These are phyloP conservation scores for Pleoardoris graminearum DNA, from an alignment of 2,329 filamentous ascomycete genomes.

Conservation along the genomic window DNA sequence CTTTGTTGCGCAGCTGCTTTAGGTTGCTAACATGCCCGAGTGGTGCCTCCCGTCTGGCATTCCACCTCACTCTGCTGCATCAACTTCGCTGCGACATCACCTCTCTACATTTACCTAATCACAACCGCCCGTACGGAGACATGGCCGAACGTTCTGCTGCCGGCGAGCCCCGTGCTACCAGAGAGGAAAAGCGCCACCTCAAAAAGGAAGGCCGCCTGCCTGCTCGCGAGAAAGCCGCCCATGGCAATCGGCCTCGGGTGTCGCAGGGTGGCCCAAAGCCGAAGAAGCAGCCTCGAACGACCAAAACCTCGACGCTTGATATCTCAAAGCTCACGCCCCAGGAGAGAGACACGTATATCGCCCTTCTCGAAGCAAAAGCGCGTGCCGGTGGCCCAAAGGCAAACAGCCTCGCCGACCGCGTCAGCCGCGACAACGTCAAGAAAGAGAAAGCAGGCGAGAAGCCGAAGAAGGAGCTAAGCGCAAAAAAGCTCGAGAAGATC, in stretches of 20 bases:
- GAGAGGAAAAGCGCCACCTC: constrained; percentile 15
- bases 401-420: background rate
- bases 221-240: constrained; percentile 6
- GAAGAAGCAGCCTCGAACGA: background rate
- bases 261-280: background rate
- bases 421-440: background rate
- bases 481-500: constrained; percentile 14
- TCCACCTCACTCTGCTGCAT: too few relatives aligned
- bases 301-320: background rate
- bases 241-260: background rate
- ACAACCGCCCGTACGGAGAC: too few relatives aligned
- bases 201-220: constrained; percentile 14
- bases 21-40: background rate
- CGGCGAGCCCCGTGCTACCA: constrained; percentile 9
- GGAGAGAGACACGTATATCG: background rate
- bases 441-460: constrained; percentile 4
- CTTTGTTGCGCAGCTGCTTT: background rate
- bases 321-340: background rate
- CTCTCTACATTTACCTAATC: background rate
- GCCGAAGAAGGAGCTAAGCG: constrained; percentile 7
- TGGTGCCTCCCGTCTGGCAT: background rate
- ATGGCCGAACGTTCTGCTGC: background rate
- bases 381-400: background rate
- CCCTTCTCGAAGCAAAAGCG: constrained; percentile 8
- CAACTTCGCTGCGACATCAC: background rate